phyloP scores from a whole-genome alignment of 495 filamentous ascomycete genomes.

The Penicillium arizonense region DNA sequence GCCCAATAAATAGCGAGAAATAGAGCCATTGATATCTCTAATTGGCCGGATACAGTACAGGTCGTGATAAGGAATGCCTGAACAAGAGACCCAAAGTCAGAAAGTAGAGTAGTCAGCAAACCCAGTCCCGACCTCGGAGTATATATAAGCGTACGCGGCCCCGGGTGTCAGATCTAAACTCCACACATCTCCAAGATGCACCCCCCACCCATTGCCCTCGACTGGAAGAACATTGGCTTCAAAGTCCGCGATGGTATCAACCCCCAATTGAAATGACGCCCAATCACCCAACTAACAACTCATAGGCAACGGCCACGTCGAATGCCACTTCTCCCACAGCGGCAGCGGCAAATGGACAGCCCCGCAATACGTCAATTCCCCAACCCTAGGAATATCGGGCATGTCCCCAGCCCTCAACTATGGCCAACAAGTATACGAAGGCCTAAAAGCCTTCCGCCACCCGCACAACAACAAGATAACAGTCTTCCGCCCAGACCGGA shows the following conservation, averaged over 20 bases:
- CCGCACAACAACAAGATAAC: slow-evolving; percentile 56
- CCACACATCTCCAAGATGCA: slow-evolving; percentile 54
- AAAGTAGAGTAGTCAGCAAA: too few species aligned
- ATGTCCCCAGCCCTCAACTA: slow-evolving; percentile 92
- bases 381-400: slow-evolving; percentile 80
- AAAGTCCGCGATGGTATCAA: slow-evolving; percentile 75
- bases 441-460: slow-evolving; percentile 85
- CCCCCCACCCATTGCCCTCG: slow-evolving; percentile 70
- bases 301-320: slow-evolving; percentile 33
- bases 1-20: too few species aligned
- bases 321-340: slow-evolving; percentile 30
- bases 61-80: too few species aligned
- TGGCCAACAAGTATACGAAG: slow-evolving; percentile 91
- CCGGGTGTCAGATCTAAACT: not conserved
- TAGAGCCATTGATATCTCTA: too few species aligned
- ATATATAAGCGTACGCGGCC: not conserved
- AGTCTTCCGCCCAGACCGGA: slow-evolving; percentile 78
- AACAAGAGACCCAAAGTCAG: too few species aligned
- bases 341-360: slow-evolving; percentile 62
- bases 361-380: slow-evolving; percentile 70
- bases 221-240: slow-evolving; percentile 92
- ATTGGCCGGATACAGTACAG: too few species aligned
- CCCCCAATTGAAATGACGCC: not conserved
- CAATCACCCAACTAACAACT: not conserved
- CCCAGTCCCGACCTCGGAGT: too few species aligned